phyloP scores from a whole-genome alignment of 371 early-diverging fungal genomes.

The Choanephora cucurbitarum region DNA sequence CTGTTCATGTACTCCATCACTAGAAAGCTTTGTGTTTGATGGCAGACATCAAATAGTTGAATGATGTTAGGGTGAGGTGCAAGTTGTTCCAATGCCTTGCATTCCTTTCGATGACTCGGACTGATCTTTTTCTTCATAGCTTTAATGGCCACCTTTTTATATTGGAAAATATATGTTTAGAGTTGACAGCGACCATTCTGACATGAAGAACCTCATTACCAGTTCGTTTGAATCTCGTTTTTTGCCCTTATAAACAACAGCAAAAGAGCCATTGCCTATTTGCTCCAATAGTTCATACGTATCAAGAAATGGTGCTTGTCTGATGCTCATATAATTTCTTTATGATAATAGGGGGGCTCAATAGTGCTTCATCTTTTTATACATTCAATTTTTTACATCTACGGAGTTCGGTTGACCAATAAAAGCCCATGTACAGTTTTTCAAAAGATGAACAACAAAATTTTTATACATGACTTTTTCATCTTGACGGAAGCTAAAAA shows the following conservation, averaged over 20 bases:
- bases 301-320: constrained; percentile 29
- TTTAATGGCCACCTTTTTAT: constrained; percentile 85
- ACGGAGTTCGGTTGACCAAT: too few relatives aligned
- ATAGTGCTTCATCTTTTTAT: too few relatives aligned
- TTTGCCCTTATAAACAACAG: constrained; percentile 79
- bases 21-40: constrained; percentile 77
- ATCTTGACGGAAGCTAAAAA: too few relatives aligned
- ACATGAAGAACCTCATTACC: constrained; percentile 46
- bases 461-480: too few relatives aligned
- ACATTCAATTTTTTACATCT: too few relatives aligned
- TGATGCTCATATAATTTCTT: too few relatives aligned
- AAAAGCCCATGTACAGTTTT: too few relatives aligned
- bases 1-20: constrained; percentile 94
- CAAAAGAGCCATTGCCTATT: constrained; percentile 92
- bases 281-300: constrained; percentile 75
- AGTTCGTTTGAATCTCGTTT: constrained; percentile 68
- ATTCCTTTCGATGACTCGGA: constrained; percentile 73
- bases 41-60: constrained; percentile 76
- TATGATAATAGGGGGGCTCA: too few relatives aligned
- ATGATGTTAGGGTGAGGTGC: constrained; percentile 82
- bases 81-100: constrained; percentile 67
- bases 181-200: background rate
- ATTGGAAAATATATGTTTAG: background rate
- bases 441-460: too few relatives aligned
- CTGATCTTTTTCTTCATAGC: constrained; percentile 89